These are phyloP conservation scores for Trichocladium antarcticum DNA, from an alignment of 495 filamentous ascomycete genomes.

Conservation along the genomic window DNA sequence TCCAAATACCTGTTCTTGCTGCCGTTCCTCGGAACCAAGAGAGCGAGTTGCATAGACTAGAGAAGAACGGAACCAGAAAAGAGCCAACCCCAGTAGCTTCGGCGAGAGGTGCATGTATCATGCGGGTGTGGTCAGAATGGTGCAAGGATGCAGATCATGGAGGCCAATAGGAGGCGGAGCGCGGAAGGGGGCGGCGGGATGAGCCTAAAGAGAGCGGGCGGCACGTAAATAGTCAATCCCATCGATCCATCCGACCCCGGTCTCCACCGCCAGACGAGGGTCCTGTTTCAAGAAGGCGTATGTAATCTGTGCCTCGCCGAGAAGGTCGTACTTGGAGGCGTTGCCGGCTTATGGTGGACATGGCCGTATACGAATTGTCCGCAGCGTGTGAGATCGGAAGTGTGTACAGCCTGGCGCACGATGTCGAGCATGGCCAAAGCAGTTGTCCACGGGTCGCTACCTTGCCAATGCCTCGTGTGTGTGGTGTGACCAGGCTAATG, in stretches of 20 bases:
- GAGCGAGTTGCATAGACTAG: no score
- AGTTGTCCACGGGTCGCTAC: neutral
- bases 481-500: neutral
- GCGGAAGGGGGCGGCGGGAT: conserved; percentile 23
- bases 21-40: no score
- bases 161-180: conserved; percentile 9
- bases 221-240: conserved; percentile 12
- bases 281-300: neutral
- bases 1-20: no score
- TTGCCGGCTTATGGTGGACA: no score
- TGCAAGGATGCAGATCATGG: conserved; percentile 12
- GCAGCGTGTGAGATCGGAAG: no score
- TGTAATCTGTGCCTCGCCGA: no score
- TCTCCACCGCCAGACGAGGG: conserved; percentile 1
- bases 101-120: conserved; percentile 4
- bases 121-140: conserved; percentile 15
- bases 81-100: conserved; percentile 3
- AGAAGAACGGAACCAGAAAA: neutral
- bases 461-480: neutral
- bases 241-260: conserved; percentile 16
- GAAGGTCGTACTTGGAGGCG: no score
- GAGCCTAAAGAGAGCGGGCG: conserved; percentile 24
- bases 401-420: no score
- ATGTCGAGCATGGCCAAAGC: no score
- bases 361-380: no score